These are phyloP conservation scores for Lepidium aucheri DNA, from an alignment of 345 rosid species.

Conservation along the genomic window DNA sequence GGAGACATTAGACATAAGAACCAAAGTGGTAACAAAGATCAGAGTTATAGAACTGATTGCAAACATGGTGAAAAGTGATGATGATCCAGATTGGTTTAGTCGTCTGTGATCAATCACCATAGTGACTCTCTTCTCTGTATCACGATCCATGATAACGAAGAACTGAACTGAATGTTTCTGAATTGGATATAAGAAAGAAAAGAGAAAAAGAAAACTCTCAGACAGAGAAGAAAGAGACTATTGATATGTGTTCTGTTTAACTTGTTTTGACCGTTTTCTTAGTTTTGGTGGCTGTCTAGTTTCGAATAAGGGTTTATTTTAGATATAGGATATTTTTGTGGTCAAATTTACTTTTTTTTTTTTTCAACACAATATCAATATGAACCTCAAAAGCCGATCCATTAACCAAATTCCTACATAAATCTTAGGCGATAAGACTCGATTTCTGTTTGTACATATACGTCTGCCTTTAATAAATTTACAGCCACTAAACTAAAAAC, in stretches of 20 bases:
- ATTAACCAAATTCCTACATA: no score
- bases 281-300: neutral
- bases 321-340: no score
- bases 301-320: constrained; percentile 2
- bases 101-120: constrained; percentile 1
- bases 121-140: neutral
- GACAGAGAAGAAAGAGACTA: neutral
- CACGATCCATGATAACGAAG: constrained; percentile 6
- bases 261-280: constrained; percentile 8
- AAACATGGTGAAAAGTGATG: constrained; percentile 15
- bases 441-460: no score
- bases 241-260: constrained; percentile 2
- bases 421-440: no score
- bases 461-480: no score
- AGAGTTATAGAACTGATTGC: constrained; percentile 7
- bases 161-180: neutral
- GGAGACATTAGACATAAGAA: constrained; percentile 10
- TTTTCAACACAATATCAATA: no score
- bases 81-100: constrained; percentile 8
- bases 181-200: neutral
- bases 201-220: neutral
- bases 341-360: no score
- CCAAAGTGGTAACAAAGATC: constrained; percentile 7
- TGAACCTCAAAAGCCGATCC: no score
- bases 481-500: no score